Evolutionary conservation across 2,329 filamentous ascomycete genomes (phyloP).

Genomic region (Gremmenia infestans): DNA sequence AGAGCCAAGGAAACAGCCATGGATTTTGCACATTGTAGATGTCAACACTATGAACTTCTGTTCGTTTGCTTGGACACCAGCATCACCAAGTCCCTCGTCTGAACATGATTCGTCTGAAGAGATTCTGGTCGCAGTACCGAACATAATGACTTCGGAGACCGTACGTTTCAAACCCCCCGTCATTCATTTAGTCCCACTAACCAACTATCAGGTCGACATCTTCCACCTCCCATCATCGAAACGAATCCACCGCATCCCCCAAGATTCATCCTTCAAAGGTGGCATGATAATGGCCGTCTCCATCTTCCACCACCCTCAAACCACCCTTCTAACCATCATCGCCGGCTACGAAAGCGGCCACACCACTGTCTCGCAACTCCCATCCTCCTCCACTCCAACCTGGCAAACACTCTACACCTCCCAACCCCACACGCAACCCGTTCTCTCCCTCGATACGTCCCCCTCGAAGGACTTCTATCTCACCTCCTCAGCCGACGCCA

Average conservation of each 20-base stretch:
- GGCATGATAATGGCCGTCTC: conserved; percentile 88
- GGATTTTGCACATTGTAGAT: conserved; percentile 76
- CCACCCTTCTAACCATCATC: conserved; percentile 53
- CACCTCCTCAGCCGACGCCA: conserved; percentile 77
- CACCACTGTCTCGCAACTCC: conserved; percentile 53
- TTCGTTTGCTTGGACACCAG: conserved; percentile 54
- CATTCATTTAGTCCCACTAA: conserved; percentile 14
- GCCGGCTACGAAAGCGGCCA: conserved; percentile 85
- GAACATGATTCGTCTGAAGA: conserved; percentile 28
- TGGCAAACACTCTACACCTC: conserved; percentile 58
- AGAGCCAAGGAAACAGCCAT: conserved; percentile 58
- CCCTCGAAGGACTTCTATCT: conserved; percentile 55
- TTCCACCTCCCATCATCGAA: conserved; percentile 73
- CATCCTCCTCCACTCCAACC: conserved; percentile 16
- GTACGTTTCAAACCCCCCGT: conserved; percentile 38
- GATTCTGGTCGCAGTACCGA: conserved; percentile 74
- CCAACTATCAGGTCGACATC: conserved; percentile 61
- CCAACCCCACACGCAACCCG: conserved; percentile 70
- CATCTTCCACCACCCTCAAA: conserved; percentile 45
- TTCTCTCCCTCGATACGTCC: conserved; percentile 64
- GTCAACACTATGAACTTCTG: conserved; percentile 98
- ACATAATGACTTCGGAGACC: conserved; percentile 67
- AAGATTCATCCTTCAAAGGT: conserved; percentile 41
- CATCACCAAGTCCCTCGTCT: not conserved
- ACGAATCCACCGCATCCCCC: conserved; percentile 55